A percentile compares a stretch with the other conserved stretches of the same genome.
These are phyloP conservation scores for Tephrocybe sp. DNA, from an alignment of 768 basidiomycete genomes.

Conservation along the genomic window DNA sequence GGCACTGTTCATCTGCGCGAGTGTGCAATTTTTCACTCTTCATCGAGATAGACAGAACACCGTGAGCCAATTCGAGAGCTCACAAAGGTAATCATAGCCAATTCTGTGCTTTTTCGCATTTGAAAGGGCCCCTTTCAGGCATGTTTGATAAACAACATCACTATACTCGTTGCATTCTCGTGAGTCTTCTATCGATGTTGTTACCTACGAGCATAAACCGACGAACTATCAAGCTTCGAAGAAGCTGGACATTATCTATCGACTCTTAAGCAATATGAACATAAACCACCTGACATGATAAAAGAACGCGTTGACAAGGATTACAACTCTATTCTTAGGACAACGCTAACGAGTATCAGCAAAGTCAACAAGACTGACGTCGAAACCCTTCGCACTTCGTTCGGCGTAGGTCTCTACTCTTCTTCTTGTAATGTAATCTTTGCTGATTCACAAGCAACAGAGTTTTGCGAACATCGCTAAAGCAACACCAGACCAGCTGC, in stretches of 20 bases:
- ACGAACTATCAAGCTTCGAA: conserved; percentile 54
- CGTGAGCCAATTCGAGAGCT: conserved; percentile 89
- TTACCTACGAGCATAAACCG: neutral
- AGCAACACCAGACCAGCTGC: conserved; percentile 70
- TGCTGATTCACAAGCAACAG: conserved; percentile 33
- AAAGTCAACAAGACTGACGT: conserved; percentile 99
- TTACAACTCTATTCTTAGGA: conserved; percentile 76
- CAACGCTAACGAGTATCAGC: conserved; percentile 81
- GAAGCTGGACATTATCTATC: conserved; percentile 92
- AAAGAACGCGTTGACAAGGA: conserved; percentile 93
- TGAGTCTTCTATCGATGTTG: conserved; percentile 33
- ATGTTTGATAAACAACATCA: conserved; percentile 90
- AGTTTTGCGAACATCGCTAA: conserved; percentile 82
- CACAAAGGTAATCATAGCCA: conserved; percentile 60
- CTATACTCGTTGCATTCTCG: conserved; percentile 92
- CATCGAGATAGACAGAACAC: conserved; percentile 69
- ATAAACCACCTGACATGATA: conserved; percentile 90
- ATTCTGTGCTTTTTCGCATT: neutral
- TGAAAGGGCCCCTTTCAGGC: conserved; percentile 36
- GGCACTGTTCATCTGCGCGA: conserved; percentile 25
- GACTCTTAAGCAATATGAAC: conserved; percentile 91
- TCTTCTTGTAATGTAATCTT: neutral
- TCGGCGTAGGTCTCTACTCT: conserved; percentile 64
- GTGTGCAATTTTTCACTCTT: neutral
- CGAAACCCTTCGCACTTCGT: conserved; percentile 85